Percentiles rank a stretch among this genome's conserved stretches.
phyloP scores from a whole-genome alignment of 176 grass and related monocot genomes.

The Aegilops longissima region DNA sequence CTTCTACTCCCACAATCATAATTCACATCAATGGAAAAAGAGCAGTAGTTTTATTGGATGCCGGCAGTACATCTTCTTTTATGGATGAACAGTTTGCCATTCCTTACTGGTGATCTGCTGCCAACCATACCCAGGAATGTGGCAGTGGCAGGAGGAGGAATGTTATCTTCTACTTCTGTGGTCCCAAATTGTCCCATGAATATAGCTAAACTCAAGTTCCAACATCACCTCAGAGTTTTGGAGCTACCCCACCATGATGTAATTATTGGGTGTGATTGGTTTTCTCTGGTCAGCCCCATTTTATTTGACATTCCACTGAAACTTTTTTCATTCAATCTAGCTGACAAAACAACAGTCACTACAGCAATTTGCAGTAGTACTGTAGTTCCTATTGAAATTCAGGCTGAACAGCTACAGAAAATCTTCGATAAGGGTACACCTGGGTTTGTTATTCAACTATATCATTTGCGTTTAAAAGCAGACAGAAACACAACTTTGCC shows the following conservation, averaged over 20 bases:
- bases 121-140: neutral
- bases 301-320: neutral
- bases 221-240: neutral
- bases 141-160: neutral
- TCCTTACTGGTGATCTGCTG: neutral
- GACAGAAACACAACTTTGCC: neutral
- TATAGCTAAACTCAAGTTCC: neutral
- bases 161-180: neutral
- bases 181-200: neutral
- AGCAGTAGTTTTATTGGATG: neutral
- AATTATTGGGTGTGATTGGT: neutral
- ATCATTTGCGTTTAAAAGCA: neutral
- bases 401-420: neutral
- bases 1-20: neutral
- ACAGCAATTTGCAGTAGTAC: neutral
- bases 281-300: neutral
- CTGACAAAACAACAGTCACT: neutral
- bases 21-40: neutral
- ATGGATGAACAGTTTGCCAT: neutral
- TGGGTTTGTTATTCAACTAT: neutral
- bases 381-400: neutral
- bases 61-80: neutral
- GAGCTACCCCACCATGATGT: neutral
- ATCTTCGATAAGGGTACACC: neutral
- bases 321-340: neutral